These are phyloP conservation scores for Penicillium lividum DNA, from an alignment of 495 filamentous ascomycete genomes.

Conservation along the genomic window DNA sequence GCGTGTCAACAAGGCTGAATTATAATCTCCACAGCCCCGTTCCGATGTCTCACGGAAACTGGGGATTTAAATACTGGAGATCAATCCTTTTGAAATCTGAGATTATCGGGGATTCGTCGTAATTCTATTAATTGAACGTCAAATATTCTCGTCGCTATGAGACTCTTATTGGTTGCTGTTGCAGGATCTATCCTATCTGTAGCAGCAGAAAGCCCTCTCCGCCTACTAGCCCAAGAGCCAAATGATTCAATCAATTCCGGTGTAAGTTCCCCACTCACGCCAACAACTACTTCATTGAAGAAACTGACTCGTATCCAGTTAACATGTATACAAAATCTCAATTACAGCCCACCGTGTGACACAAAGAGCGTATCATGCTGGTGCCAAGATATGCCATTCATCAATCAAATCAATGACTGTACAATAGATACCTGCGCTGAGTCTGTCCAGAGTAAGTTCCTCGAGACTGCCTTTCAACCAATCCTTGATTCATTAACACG, in stretches of 20 bases:
- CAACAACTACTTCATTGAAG: background rate
- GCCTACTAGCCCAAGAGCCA: background rate
- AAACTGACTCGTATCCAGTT: background rate
- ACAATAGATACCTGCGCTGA: background rate
- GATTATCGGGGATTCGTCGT: background rate
- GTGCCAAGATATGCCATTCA: background rate
- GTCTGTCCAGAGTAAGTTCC: background rate
- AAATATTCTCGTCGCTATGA: background rate
- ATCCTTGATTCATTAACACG: background rate
- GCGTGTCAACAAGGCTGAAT: background rate
- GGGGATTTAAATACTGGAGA: background rate
- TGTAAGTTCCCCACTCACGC: background rate
- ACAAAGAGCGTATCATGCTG: background rate
- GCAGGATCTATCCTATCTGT: background rate
- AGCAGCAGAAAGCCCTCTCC: background rate
- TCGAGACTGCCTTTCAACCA: background rate
- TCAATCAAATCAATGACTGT: background rate
- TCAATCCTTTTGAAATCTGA: background rate
- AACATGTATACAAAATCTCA: background rate
- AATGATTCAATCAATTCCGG: background rate
- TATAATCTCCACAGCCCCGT: background rate
- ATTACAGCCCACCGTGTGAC: background rate
- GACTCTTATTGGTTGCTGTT: background rate
- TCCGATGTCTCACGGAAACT: background rate
- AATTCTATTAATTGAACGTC: background rate